Evolutionary conservation across 352 stramenopile genomes (phyloP).

Genomic region (Pythium oligandrum): DNA sequence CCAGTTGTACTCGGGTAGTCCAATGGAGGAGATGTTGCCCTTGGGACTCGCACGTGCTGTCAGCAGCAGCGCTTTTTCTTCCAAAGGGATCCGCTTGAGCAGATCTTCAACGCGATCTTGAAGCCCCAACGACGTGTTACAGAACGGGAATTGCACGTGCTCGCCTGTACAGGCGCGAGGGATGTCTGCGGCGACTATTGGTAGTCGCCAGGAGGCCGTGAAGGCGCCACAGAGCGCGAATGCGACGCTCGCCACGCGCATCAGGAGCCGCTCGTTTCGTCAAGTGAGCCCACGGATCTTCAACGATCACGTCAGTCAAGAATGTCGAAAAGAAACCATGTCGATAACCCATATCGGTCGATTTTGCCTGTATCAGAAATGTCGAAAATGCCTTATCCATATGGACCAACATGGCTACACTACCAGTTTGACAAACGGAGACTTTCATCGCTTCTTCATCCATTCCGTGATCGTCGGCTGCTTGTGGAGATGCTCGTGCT

Average conservation of each 20-base stretch:
- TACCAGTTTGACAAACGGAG: too few species aligned
- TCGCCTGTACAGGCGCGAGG: conserved; percentile 44
- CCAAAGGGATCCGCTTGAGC: conserved; percentile 54
- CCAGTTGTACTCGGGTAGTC: conserved; percentile 90
- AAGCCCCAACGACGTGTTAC: conserved; percentile 61
- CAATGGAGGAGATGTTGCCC: conserved; percentile 76
- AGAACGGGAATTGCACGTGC: conserved; percentile 60
- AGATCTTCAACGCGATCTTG: conserved; percentile 71
- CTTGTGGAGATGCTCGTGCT: conserved; percentile 57
- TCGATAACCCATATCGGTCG: too few species aligned
- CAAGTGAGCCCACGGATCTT: too few species aligned
- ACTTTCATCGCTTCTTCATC: conserved; percentile 41
- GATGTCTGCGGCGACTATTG: conserved; percentile 20
- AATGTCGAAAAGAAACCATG: too few species aligned
- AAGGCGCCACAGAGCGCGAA: too few species aligned
- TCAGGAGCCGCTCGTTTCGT: too few species aligned
- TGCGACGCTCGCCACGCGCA: too few species aligned
- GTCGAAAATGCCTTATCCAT: too few species aligned
- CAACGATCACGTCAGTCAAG: too few species aligned
- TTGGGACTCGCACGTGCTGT: conserved; percentile 60
- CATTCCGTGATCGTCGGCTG: conserved; percentile 55
- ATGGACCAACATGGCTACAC: too few species aligned
- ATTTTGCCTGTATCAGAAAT: too few species aligned
- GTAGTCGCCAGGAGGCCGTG: too few species aligned
- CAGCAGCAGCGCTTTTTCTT: conserved; percentile 68